phyloP scores from a whole-genome alignment of 139 green algal genomes.

The Coelastrella sp. region DNA sequence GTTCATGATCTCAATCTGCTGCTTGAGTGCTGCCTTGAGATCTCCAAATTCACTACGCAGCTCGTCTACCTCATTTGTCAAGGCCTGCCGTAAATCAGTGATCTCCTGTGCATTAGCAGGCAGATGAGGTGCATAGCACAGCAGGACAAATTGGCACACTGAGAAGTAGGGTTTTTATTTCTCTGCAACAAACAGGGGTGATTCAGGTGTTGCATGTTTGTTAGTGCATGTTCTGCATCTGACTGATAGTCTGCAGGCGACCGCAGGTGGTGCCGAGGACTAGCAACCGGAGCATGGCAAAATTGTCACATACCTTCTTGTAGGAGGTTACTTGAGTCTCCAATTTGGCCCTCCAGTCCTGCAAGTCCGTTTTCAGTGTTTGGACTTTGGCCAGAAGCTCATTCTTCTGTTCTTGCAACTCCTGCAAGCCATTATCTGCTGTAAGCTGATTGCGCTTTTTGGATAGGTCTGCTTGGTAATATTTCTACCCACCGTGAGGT shows the following conservation, averaged over 20 bases:
- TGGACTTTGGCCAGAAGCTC: slow-evolving; percentile 73
- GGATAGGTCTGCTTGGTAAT: background rate
- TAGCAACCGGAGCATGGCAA: background rate
- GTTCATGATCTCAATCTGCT: slow-evolving; percentile 44
- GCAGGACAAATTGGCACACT: background rate
- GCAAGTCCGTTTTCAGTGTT: slow-evolving; percentile 73
- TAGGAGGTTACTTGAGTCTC: slow-evolving; percentile 74
- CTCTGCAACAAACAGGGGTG: too few relatives aligned
- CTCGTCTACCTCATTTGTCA: slow-evolving; percentile 68
- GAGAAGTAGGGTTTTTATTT: too few relatives aligned
- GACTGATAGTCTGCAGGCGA: too few relatives aligned
- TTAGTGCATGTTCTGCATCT: too few relatives aligned
- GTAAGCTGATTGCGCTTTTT: too few relatives aligned
- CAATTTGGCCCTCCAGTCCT: slow-evolving; percentile 74
- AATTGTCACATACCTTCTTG: slow-evolving; percentile 36
- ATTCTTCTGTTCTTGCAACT: slow-evolving; percentile 68
- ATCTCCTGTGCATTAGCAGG: slow-evolving; percentile 60
- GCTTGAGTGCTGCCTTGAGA: slow-evolving; percentile 60
- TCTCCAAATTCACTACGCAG: slow-evolving; percentile 66
- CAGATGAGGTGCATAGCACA: background rate
- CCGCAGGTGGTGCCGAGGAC: too few relatives aligned
- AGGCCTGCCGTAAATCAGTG: slow-evolving; percentile 62
- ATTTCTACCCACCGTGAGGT: slow-evolving; percentile 16
- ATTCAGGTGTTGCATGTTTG: too few relatives aligned
- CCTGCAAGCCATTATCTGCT: slow-evolving; percentile 23